Base-by-base conservation (phyloP, 2,329 filamentous ascomycete genomes). In the Cladosporium halotolerans region DNA sequence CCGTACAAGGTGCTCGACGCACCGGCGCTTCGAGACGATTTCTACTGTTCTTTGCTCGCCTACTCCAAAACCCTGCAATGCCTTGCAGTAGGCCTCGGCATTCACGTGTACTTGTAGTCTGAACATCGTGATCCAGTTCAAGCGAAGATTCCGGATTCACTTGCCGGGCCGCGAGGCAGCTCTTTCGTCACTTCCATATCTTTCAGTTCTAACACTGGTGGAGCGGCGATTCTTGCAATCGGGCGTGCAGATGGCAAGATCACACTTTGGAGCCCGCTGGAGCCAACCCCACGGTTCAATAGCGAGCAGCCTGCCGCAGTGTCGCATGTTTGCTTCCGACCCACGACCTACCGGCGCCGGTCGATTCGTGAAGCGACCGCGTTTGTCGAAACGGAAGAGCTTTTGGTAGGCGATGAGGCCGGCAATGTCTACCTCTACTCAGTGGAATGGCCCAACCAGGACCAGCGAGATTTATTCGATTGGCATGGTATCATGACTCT, bases 21-120 rank as follows among this genome's bases (percentile, higher is more conserved):
- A 8, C 90, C 91, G 2, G 82, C 83, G 48, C 76, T 97, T n/a
- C 83, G 89, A 53, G 90, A 97, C 63, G 92, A 99, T 69, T 99
- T 91, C 68, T 99, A 99, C 68, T 96, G 90, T 71, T 93, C 91
- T 0, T 79, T 91, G 2, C 77, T 99, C 51, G 89, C 93, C 9
- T 97, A 96, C 68, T 95, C 86, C 0, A 70, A 79, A 39, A 86
- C 81, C 7, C 80, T 83, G 47, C 81, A 86, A 50, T 88, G 85
- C 11, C 78, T 99, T 13, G 92, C 89, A 14, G 88, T 97, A 14
- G 92, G 89, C 0, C 77, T 97, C 11, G 85, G 85, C 0, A 83
- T 85, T 51, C 77, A 84, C 34, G 80, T 99, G 4, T 96, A 95
- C 68, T 81, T 88, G 4, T 99, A 92, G 93, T 92, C 89, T 0